Percentiles rank a stretch among this genome's conserved stretches.
Conservation (phyloP, 2,329 filamentous ascomycete species). For the Dactylellina cionopaga region DNA sequence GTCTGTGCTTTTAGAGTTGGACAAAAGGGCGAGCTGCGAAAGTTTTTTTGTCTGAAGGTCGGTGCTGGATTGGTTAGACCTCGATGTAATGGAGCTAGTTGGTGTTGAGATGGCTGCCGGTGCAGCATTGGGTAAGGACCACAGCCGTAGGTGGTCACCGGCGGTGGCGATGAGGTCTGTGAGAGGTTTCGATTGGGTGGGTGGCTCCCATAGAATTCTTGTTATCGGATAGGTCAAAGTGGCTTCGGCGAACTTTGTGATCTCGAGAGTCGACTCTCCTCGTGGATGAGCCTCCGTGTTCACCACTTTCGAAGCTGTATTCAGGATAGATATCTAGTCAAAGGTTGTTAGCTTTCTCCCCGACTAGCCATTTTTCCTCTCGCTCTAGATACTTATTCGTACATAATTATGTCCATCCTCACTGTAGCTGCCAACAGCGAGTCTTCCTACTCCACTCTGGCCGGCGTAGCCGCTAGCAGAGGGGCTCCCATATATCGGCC, state of each 20-base stretch:
- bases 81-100: slow-evolving; percentile 74
- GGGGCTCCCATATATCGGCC: slow-evolving; percentile 77
- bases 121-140: slow-evolving; percentile 77
- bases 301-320: slow-evolving; percentile 37
- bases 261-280: slow-evolving; percentile 75
- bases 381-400: slow-evolving; percentile 61
- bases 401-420: slow-evolving; percentile 99
- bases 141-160: slow-evolving; percentile 90
- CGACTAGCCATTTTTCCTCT: neutral
- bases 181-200: slow-evolving; percentile 91
- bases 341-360: slow-evolving; percentile 69
- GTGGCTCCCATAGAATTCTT: slow-evolving; percentile 92
- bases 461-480: slow-evolving; percentile 56
- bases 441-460: slow-evolving; percentile 78
- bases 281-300: slow-evolving; percentile 45
- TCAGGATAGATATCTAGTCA: slow-evolving; percentile 48
- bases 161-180: slow-evolving; percentile 95
- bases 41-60: slow-evolving; percentile 77
- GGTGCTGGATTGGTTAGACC: slow-evolving; percentile 69
- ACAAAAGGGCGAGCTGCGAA: slow-evolving; percentile 89
- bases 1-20: slow-evolving; percentile 97
- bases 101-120: slow-evolving; percentile 69
- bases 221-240: slow-evolving; percentile 98
- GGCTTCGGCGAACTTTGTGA: slow-evolving; percentile 91
- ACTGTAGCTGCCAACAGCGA: slow-evolving; percentile 93